Conservation (phyloP, 176 grass and related monocot genomes). For the Carex myosuroides region DNA sequence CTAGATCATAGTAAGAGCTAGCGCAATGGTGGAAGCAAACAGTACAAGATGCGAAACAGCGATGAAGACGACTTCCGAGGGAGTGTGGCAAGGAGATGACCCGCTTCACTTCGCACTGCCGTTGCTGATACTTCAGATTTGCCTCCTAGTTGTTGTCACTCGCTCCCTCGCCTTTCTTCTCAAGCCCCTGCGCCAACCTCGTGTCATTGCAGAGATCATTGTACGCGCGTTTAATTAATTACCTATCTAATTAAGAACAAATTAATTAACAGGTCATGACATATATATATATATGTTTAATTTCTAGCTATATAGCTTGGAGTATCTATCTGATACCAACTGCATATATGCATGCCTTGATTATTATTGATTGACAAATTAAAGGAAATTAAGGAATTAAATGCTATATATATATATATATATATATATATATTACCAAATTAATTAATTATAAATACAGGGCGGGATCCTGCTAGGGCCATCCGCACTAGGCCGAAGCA, state of each 20-base stretch:
- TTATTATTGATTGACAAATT: too few species aligned
- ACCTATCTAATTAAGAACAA: too few species aligned
- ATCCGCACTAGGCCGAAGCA: constrained; percentile 63
- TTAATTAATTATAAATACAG: constrained; percentile 21
- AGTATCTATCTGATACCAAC: too few species aligned
- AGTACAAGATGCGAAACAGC: not conserved
- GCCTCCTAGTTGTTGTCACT: constrained; percentile 5
- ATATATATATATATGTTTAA: too few species aligned
- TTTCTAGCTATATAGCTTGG: too few species aligned
- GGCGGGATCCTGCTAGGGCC: constrained; percentile 68
- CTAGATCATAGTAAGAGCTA: too few species aligned
- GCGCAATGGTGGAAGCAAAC: not conserved
- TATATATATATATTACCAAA: not conserved
- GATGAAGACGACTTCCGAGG: constrained; percentile 9
- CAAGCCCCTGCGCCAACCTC: constrained; percentile 13
- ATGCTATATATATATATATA: not conserved
- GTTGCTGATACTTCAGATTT: constrained; percentile 19
- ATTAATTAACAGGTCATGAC: too few species aligned
- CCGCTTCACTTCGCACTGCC: constrained; percentile 17
- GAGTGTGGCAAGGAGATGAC: constrained; percentile 21
- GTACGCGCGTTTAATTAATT: not conserved
- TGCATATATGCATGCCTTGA: too few species aligned
- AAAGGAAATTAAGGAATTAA: not conserved
- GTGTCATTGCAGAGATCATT: constrained; percentile 21
- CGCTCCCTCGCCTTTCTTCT: constrained; percentile 5